phyloP scores from a whole-genome alignment of 805 yeast genomes.

The Starmera dryadoides region DNA sequence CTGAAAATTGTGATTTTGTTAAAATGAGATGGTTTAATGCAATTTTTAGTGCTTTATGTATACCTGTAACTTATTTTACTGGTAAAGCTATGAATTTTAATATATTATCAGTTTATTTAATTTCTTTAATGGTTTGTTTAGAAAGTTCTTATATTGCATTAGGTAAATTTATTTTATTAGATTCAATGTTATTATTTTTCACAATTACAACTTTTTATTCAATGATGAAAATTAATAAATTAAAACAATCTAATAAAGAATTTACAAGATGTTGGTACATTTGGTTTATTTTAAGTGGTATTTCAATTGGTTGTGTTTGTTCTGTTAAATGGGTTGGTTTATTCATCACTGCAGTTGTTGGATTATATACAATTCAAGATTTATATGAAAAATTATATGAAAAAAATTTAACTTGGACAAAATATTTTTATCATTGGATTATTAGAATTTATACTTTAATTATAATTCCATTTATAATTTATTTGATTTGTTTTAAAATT shows the following conservation, averaged over 20 bases:
- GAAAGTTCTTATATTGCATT: constrained; percentile 66
- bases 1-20: constrained; percentile 51
- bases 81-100: constrained; percentile 51
- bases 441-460: constrained; percentile 62
- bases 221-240: constrained; percentile 45
- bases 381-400: constrained; percentile 36
- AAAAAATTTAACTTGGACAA: constrained; percentile 17
- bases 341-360: constrained; percentile 55
- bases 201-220: constrained; percentile 64
- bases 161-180: constrained; percentile 69
- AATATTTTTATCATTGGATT: constrained; percentile 61
- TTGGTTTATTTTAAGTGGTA: constrained; percentile 59
- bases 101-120: constrained; percentile 47
- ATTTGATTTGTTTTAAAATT: constrained; percentile 64
- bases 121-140: constrained; percentile 54
- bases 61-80: constrained; percentile 67
- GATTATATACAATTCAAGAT: constrained; percentile 51
- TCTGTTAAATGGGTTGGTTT: constrained; percentile 85
- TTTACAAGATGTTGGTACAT: constrained; percentile 33
- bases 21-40: constrained; percentile 72
- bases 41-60: constrained; percentile 55
- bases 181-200: constrained; percentile 70
- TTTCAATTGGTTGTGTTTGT: constrained; percentile 75
- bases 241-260: constrained; percentile 30
- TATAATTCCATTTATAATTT: constrained; percentile 62